These are phyloP conservation scores for Diutina neorugosa DNA, from an alignment of 1,139 yeast species.

Conservation along the genomic window DNA sequence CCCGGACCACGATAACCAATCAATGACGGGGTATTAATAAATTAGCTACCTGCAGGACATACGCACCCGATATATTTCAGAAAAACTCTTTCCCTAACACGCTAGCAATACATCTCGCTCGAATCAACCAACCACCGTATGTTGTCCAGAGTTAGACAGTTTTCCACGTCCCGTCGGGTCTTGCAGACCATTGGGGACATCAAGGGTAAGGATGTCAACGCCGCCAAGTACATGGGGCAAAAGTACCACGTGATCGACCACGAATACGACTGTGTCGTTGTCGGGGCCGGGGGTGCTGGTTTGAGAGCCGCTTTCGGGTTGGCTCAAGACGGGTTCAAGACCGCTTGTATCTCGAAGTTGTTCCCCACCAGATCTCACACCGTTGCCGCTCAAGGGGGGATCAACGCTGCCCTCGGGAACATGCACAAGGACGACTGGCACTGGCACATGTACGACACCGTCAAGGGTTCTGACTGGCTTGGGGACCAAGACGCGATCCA, in stretches of 20 bases:
- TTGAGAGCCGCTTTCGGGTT: constrained; percentile 96
- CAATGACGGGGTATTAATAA: not conserved
- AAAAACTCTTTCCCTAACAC: not conserved
- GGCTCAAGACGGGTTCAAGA: constrained; percentile 93
- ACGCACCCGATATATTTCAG: not conserved
- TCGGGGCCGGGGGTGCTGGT: constrained; percentile 99
- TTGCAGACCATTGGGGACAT: constrained; percentile 30
- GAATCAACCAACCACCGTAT: constrained; percentile 2
- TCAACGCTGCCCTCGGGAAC: constrained; percentile 94
- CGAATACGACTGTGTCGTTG: constrained; percentile 95
- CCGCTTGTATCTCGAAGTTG: constrained; percentile 93
- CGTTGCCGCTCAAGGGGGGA: constrained; percentile 99
- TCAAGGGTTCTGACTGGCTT: constrained; percentile 99
- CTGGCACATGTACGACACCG: constrained; percentile 99
- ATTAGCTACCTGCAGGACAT: not conserved
- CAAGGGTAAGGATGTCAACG: constrained; percentile 37
- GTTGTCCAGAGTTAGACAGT: constrained; percentile 12
- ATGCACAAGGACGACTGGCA: constrained; percentile 99
- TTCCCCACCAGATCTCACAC: constrained; percentile 99
- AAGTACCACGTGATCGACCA: constrained; percentile 91
- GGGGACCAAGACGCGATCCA: constrained; percentile 99
- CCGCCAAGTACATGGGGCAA: constrained; percentile 39
- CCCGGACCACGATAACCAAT: not conserved
- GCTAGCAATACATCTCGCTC: not conserved
- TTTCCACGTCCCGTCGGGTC: constrained; percentile 18